These are phyloP conservation scores for Aspergillus asperescens DNA, from an alignment of 495 filamentous ascomycete genomes.

Conservation along the genomic window DNA sequence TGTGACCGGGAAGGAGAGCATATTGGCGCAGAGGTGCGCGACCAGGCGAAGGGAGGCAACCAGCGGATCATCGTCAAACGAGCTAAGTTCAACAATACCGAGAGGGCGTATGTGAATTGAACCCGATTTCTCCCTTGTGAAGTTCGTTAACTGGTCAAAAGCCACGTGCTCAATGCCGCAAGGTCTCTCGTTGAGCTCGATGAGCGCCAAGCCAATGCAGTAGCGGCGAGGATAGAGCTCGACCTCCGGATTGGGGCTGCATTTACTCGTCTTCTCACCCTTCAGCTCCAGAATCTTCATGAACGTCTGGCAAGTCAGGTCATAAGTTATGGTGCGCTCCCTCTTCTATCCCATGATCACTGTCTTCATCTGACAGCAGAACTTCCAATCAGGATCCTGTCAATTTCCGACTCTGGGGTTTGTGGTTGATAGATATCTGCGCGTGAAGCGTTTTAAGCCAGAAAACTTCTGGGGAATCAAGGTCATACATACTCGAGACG, in stretches of 20 bases:
- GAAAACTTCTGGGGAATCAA: conserved; percentile 91
- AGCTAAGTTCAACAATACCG: conserved; percentile 92
- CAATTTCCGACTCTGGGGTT: conserved; percentile 97
- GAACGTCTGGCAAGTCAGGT: conserved; percentile 54
- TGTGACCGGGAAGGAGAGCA: conserved; percentile 97
- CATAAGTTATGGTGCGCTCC: conserved; percentile 74
- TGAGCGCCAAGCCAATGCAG: conserved; percentile 80
- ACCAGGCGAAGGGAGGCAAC: conserved; percentile 72
- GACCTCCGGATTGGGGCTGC: conserved; percentile 87
- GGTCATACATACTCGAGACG: conserved; percentile 70
- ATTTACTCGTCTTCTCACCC: conserved; percentile 85
- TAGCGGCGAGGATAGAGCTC: conserved; percentile 83
- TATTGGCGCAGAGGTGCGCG: conserved; percentile 88
- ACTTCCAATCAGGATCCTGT: conserved; percentile 64
- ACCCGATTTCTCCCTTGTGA: background rate
- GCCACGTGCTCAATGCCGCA: conserved; percentile 81
- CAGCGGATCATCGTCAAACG: conserved; percentile 69
- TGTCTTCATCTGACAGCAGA: conserved; percentile 16
- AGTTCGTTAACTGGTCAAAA: conserved; percentile 10
- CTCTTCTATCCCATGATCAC: background rate
- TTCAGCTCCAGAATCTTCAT: conserved; percentile 63
- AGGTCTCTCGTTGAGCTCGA: conserved; percentile 71
- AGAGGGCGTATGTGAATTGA: conserved; percentile 64
- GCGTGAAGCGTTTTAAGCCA: conserved; percentile 86
- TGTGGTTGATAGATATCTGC: conserved; percentile 91